These are phyloP conservation scores for Simplicillium aogashimaense DNA, from an alignment of 2,329 filamentous ascomycete species.

Conservation along the genomic window DNA sequence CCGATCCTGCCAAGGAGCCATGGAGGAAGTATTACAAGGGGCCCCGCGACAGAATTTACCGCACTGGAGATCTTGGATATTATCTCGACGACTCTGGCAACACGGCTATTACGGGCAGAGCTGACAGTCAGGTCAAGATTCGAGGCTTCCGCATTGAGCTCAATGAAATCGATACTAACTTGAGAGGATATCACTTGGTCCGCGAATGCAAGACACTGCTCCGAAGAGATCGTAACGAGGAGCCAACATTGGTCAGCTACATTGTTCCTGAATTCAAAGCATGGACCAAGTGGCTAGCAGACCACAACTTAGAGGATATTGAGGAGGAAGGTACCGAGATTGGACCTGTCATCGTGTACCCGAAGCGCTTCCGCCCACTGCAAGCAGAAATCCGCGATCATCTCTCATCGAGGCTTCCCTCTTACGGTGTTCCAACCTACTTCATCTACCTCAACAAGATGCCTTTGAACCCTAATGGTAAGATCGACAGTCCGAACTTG, in stretches of 20 bases:
- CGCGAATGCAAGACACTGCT: conserved; percentile 81
- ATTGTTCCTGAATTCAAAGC: conserved; percentile 69
- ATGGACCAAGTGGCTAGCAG: conserved; percentile 60
- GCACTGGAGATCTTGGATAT: conserved; percentile 76
- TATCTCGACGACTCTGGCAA: conserved; percentile 58
- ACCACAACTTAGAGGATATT: conserved; percentile 41
- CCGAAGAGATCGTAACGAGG: conserved; percentile 34
- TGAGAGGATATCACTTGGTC: conserved; percentile 65
- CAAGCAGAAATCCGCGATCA: conserved; percentile 49
- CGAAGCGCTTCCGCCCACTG: conserved; percentile 34
- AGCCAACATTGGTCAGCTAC: conserved; percentile 79
- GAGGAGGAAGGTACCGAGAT: conserved; percentile 41
- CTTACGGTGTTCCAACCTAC: conserved; percentile 22
- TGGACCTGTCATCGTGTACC: conserved; percentile 29
- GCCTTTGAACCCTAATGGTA: conserved; percentile 68
- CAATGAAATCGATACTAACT: conserved; percentile 79
- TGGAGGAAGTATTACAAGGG: conserved; percentile 76
- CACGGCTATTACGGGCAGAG: conserved; percentile 69
- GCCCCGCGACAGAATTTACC: conserved; percentile 76
- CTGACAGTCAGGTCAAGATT: conserved; percentile 89
- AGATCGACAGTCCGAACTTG: conserved; percentile 67
- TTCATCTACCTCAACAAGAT: conserved; percentile 34
- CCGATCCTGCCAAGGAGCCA: conserved; percentile 42
- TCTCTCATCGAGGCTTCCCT: conserved; percentile 49
- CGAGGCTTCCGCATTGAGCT: conserved; percentile 93